Conservation (phyloP, 208 protist species). For the Trypanosoma caninum region DNA sequence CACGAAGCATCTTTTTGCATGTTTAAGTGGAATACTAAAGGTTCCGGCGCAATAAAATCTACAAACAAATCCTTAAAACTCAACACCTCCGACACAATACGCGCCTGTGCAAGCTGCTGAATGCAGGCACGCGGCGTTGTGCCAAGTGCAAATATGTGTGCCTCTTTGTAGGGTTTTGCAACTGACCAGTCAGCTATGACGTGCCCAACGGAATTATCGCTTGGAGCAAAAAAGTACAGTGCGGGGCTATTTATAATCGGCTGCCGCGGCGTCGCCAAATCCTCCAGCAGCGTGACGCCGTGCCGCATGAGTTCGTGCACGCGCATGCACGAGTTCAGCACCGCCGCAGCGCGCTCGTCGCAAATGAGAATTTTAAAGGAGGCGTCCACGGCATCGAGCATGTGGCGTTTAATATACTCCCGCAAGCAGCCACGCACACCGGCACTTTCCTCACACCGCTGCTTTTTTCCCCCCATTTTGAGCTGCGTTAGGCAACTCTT, state of each 20-base stretch:
- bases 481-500: not conserved
- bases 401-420: slow-evolving; percentile 44
- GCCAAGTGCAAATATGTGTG: slow-evolving; percentile 72
- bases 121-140: slow-evolving; percentile 33
- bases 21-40: slow-evolving; percentile 63
- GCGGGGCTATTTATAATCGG: slow-evolving; percentile 60
- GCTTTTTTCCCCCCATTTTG: not conserved
- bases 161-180: slow-evolving; percentile 60
- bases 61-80: slow-evolving; percentile 69
- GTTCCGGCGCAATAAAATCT: slow-evolving; percentile 62
- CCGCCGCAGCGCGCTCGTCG: slow-evolving; percentile 44
- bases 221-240: slow-evolving; percentile 65
- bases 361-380: slow-evolving; percentile 70
- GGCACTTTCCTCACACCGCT: not conserved
- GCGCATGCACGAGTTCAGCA: slow-evolving; percentile 59
- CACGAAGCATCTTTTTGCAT: slow-evolving; percentile 47
- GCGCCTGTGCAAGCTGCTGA: slow-evolving; percentile 42
- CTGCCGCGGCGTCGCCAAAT: slow-evolving; percentile 52
- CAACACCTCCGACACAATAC: slow-evolving; percentile 36
- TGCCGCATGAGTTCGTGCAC: slow-evolving; percentile 81
- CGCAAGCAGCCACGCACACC: slow-evolving; percentile 62
- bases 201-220: slow-evolving; percentile 37
- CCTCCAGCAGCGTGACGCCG: slow-evolving; percentile 73
- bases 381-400: slow-evolving; percentile 55
- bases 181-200: slow-evolving; percentile 65